phyloP scores from a whole-genome alignment of 805 yeast species.

The Wickerhamiella domercqiae region DNA sequence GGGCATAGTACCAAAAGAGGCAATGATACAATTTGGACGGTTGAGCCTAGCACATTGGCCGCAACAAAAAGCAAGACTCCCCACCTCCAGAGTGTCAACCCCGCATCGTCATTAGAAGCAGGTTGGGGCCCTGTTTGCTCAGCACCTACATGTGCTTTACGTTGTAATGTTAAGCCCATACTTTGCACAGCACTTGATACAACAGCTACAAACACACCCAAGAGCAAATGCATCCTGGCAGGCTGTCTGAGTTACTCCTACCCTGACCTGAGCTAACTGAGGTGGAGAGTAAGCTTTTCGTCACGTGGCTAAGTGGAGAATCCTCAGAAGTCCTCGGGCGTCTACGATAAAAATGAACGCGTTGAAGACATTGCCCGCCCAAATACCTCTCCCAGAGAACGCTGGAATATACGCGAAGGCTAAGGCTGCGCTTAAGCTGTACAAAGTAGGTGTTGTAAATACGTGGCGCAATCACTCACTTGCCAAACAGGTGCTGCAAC shows the following conservation, averaged over 20 bases:
- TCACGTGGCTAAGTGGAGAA: no score
- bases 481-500: constrained; percentile 8
- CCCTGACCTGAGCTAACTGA: no score
- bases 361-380: constrained; percentile 22
- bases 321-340: no score
- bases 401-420: constrained; percentile 15
- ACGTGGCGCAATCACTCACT: constrained; percentile 31
- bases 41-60: constrained; percentile 66
- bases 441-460: constrained; percentile 33
- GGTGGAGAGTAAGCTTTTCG: no score
- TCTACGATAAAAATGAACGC: constrained; percentile 16
- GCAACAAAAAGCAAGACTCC: constrained; percentile 58
- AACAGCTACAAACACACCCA: constrained; percentile 42
- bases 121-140: not conserved
- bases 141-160: constrained; percentile 47
- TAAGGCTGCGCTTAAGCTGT: constrained; percentile 24
- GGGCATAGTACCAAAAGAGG: constrained; percentile 73
- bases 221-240: not conserved
- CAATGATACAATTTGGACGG: constrained; percentile 68
- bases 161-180: constrained; percentile 64
- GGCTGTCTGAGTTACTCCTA: not conserved
- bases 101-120: not conserved
- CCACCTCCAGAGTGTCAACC: constrained; percentile 40
- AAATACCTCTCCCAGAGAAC: constrained; percentile 9
- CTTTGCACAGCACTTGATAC: constrained; percentile 67